These are phyloP conservation scores for Wakefieldia striispora DNA, from an alignment of 768 basidiomycete genomes.

Conservation along the genomic window DNA sequence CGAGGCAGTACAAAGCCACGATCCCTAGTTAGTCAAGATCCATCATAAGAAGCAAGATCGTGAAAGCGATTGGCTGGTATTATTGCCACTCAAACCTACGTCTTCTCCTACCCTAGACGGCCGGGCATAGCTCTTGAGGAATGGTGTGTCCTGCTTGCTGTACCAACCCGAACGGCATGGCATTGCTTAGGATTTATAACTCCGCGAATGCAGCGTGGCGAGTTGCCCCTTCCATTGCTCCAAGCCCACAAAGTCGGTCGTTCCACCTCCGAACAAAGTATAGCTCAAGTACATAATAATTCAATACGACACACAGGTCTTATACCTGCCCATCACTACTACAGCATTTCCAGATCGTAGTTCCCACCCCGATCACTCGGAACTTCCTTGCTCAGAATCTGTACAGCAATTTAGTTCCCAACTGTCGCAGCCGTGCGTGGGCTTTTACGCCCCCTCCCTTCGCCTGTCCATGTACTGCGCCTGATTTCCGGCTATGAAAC, in stretches of 20 bases:
- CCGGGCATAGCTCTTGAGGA: constrained; percentile 4
- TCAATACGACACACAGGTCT: constrained; percentile 3
- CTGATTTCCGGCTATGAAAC: constrained; percentile 28
- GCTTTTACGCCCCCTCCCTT: constrained; percentile 6
- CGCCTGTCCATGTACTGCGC: constrained; percentile 1
- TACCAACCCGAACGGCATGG: not conserved
- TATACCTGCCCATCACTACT: not conserved
- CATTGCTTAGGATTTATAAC: constrained; percentile 19
- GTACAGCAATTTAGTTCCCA: constrained; percentile 4
- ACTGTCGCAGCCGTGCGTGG: constrained; percentile 1
- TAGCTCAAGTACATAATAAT: constrained; percentile 21
- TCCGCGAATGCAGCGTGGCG: constrained; percentile 33
- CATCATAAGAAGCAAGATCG: constrained; percentile 6
- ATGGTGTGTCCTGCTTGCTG: not conserved
- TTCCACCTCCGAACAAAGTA: not conserved
- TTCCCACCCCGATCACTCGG: constrained; percentile 16
- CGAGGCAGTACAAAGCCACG: constrained; percentile 24
- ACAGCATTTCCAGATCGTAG: constrained; percentile 1
- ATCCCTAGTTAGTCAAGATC: constrained; percentile 17
- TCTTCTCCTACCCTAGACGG: constrained; percentile 8
- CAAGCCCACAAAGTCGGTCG: too few species aligned
- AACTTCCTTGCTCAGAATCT: not conserved
- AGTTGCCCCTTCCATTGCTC: not conserved
- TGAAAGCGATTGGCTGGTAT: constrained; percentile 22
- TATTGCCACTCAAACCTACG: constrained; percentile 22